Percentiles rank a stretch among this genome's conserved stretches.
These are phyloP conservation scores for Sordariomycetes sp. DNA, from an alignment of 2,329 filamentous ascomycete genomes.

Conservation along the genomic window DNA sequence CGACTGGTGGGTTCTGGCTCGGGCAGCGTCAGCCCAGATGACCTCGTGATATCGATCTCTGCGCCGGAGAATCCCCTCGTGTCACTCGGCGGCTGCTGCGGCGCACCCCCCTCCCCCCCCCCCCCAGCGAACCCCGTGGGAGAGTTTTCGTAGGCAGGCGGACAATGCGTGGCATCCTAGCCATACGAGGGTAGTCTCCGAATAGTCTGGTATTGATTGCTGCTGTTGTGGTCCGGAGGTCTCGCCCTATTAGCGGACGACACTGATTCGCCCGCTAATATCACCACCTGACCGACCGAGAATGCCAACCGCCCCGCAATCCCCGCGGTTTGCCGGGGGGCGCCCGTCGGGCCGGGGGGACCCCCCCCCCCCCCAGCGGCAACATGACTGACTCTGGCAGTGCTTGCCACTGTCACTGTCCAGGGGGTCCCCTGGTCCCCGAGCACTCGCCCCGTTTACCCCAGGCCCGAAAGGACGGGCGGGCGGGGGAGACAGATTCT, in stretches of 20 bases:
- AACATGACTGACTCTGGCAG: not conserved
- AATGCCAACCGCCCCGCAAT: conserved; percentile 1
- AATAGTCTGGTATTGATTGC: too few relatives aligned
- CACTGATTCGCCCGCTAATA: conserved; percentile 1
- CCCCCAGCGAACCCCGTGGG: too few relatives aligned
- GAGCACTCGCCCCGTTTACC: not conserved
- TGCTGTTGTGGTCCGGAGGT: not conserved
- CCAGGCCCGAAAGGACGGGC: not conserved
- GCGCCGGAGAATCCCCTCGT: not conserved
- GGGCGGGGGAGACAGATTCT: not conserved
- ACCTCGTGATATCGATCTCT: not conserved
- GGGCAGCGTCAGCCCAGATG: not conserved
- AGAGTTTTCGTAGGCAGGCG: too few relatives aligned
- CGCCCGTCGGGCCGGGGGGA: not conserved
- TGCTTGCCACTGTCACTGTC: not conserved
- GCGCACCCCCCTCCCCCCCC: not conserved
- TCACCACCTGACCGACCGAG: conserved; percentile 2
- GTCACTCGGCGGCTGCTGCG: not conserved
- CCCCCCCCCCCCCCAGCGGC: too few relatives aligned
- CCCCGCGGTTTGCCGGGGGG: not conserved
- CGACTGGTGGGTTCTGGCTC: not conserved
- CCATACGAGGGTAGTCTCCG: too few relatives aligned
- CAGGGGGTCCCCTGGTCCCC: not conserved
- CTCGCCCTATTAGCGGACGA: not conserved
- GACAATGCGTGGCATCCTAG: too few relatives aligned